A percentile compares a stretch with the other conserved stretches of the same genome.
These are phyloP conservation scores for Lentinula boryana DNA, from an alignment of 768 basidiomycete genomes.

Conservation along the genomic window DNA sequence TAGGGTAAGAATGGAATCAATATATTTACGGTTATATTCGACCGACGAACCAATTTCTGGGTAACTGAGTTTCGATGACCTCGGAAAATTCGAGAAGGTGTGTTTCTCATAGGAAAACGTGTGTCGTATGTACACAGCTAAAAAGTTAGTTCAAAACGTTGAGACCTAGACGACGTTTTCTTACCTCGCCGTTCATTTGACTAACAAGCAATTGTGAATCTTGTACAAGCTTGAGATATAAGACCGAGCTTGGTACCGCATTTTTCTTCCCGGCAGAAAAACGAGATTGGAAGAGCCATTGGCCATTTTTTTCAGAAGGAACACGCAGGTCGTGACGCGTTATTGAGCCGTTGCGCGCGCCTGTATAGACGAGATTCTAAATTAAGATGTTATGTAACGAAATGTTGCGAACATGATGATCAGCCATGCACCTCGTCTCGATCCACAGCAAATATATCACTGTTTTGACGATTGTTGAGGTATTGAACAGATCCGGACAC, in stretches of 20 bases:
- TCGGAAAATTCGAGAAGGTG: conserved; percentile 40
- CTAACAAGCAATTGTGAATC: conserved; percentile 51
- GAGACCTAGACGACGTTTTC: conserved; percentile 15
- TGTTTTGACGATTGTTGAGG: conserved; percentile 38
- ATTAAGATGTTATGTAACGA: not conserved
- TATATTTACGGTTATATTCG: not conserved
- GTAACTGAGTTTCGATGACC: conserved; percentile 58
- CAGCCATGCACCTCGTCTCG: conserved; percentile 38
- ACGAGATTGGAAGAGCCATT: conserved; percentile 33
- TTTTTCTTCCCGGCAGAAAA: conserved; percentile 17
- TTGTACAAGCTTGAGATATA: conserved; percentile 43
- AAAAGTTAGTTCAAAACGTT: conserved; percentile 16
- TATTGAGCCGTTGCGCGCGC: conserved; percentile 55
- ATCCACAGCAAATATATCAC: conserved; percentile 59
- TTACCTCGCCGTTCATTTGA: conserved; percentile 56
- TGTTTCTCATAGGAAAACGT: conserved; percentile 39
- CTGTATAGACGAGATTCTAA: conserved; percentile 48
- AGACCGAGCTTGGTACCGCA: conserved; percentile 37
- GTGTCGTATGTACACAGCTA: conserved; percentile 57
- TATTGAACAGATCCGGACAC: conserved; percentile 23
- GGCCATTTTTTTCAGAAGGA: conserved; percentile 23
- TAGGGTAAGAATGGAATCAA: conserved; percentile 5
- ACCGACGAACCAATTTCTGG: conserved; percentile 40
- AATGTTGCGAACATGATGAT: not conserved
- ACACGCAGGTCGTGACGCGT: conserved; percentile 51